phyloP scores from a whole-genome alignment of 257 asterid species.

The Petrea volubilis region DNA sequence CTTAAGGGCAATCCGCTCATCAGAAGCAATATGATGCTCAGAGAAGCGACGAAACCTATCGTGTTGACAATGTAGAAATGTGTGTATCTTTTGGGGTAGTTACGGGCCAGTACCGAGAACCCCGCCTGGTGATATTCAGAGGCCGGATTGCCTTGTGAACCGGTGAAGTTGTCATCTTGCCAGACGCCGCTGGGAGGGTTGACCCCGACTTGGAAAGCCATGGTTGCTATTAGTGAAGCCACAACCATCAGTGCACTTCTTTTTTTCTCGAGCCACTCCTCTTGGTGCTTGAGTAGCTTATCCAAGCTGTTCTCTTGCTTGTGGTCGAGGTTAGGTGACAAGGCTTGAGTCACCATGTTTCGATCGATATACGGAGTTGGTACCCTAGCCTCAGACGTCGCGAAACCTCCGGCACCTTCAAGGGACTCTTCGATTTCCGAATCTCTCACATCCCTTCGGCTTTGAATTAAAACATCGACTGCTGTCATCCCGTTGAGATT shows the following conservation, averaged over 20 bases:
- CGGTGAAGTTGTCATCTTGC: slow-evolving; percentile 12
- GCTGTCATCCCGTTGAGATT: slow-evolving; percentile 13
- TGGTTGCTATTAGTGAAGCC: slow-evolving; percentile 35
- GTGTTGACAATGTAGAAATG: slow-evolving; percentile 15
- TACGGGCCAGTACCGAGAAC: slow-evolving; percentile 14
- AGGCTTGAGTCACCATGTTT: background rate
- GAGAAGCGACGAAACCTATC: slow-evolving; percentile 28
- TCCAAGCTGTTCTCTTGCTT: background rate
- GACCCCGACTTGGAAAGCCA: slow-evolving; percentile 35
- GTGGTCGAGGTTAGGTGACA: no score
- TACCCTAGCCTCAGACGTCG: background rate
- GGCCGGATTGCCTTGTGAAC: background rate
- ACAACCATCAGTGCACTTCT: slow-evolving; percentile 31
- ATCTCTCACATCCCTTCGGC: slow-evolving; percentile 15
- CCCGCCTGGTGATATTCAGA: background rate
- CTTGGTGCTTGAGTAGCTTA: background rate
- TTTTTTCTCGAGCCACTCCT: slow-evolving; percentile 18
- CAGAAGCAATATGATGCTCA: slow-evolving; percentile 33
- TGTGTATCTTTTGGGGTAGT: background rate
- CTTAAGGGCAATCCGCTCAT: slow-evolving; percentile 32
- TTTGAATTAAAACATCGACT: slow-evolving; percentile 12
- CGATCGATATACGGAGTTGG: no score
- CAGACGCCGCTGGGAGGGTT: slow-evolving; percentile 37
- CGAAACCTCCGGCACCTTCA: background rate
- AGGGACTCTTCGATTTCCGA: background rate